These are phyloP conservation scores for Alectoria sarmentosa DNA, from an alignment of 495 filamentous ascomycete species.

Conservation along the genomic window DNA sequence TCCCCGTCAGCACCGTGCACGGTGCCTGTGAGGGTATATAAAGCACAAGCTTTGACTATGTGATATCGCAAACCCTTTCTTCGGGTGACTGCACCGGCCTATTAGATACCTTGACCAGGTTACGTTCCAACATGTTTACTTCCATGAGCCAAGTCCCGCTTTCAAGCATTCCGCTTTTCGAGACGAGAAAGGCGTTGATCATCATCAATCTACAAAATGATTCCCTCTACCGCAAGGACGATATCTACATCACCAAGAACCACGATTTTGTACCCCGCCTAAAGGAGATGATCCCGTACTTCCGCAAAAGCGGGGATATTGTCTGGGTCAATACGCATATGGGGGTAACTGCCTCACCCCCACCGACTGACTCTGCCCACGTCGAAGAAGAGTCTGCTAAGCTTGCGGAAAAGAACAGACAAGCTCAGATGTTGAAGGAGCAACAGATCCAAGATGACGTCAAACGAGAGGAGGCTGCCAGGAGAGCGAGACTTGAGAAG, in stretches of 20 bases:
- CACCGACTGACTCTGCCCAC: conserved; percentile 17
- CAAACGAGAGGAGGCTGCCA: conserved; percentile 9
- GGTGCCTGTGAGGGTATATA: not conserved
- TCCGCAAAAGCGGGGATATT: conserved; percentile 72
- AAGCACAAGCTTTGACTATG: not conserved
- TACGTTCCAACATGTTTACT: conserved; percentile 20
- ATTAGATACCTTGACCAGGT: not conserved
- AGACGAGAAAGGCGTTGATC: conserved; percentile 76
- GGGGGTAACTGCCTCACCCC: conserved; percentile 15
- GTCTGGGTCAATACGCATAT: conserved; percentile 81
- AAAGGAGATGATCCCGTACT: conserved; percentile 57
- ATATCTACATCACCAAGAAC: conserved; percentile 57
- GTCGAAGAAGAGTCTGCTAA: conserved; percentile 21
- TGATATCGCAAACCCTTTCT: not conserved
- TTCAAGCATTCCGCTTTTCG: conserved; percentile 42
- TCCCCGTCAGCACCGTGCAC: not conserved
- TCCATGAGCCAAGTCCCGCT: conserved; percentile 15
- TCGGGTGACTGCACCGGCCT: not conserved
- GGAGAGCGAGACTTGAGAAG: conserved; percentile 4
- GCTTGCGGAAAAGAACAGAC: conserved; percentile 18
- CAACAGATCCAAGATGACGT: conserved; percentile 24
- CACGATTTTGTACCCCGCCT: conserved; percentile 62
- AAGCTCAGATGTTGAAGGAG: conserved; percentile 20
- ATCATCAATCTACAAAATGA: conserved; percentile 90
- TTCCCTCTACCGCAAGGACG: conserved; percentile 65